Conservation (phyloP, 352 stramenopile species). For the Elongisporangium anandrum region DNA sequence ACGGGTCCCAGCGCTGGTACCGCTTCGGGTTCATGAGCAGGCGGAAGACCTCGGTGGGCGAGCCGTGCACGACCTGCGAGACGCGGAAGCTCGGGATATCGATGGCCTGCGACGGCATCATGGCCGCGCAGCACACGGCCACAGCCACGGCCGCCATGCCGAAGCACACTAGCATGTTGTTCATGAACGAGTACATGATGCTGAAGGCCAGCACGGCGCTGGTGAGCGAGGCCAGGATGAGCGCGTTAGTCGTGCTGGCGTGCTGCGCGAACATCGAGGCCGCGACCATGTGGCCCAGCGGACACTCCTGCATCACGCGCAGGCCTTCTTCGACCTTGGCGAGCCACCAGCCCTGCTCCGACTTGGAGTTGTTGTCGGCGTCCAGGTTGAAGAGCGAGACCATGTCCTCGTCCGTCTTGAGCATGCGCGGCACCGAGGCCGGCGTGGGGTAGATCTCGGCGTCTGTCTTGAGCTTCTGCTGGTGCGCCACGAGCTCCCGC, state of each 20-base stretch:
- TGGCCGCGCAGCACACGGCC: slow-evolving; percentile 60
- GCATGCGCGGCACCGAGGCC: slow-evolving; percentile 50
- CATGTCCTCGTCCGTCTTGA: slow-evolving; percentile 81
- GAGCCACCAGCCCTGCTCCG: slow-evolving; percentile 84
- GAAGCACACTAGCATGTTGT: slow-evolving; percentile 82
- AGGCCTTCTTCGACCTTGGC: slow-evolving; percentile 76
- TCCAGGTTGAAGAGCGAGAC: slow-evolving; percentile 87
- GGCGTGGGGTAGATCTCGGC: slow-evolving; percentile 69
- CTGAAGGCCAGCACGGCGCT: slow-evolving; percentile 76
- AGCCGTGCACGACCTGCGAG: slow-evolving; percentile 81
- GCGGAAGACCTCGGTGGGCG: slow-evolving; percentile 77
- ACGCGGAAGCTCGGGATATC: slow-evolving; percentile 84
- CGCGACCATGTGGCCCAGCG: slow-evolving; percentile 70
- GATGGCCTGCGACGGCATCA: slow-evolving; percentile 62
- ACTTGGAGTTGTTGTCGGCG: slow-evolving; percentile 64
- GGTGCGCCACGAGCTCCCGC: slow-evolving; percentile 63
- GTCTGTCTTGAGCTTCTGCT: slow-evolving; percentile 73
- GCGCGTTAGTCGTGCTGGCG: slow-evolving; percentile 65
- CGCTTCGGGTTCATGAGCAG: slow-evolving; percentile 84
- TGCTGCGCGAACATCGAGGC: slow-evolving; percentile 81
- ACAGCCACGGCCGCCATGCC: slow-evolving; percentile 57
- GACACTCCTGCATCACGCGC: slow-evolving; percentile 85
- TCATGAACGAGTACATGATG: slow-evolving; percentile 83
- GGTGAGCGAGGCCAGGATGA: slow-evolving; percentile 60
- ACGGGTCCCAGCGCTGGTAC: slow-evolving; percentile 81